Evolutionary conservation across 805 yeast genomes (phyloP), one percentile per base, ranked within the genome.

Genomic region (Kluyveromyces siamensis): DNA sequence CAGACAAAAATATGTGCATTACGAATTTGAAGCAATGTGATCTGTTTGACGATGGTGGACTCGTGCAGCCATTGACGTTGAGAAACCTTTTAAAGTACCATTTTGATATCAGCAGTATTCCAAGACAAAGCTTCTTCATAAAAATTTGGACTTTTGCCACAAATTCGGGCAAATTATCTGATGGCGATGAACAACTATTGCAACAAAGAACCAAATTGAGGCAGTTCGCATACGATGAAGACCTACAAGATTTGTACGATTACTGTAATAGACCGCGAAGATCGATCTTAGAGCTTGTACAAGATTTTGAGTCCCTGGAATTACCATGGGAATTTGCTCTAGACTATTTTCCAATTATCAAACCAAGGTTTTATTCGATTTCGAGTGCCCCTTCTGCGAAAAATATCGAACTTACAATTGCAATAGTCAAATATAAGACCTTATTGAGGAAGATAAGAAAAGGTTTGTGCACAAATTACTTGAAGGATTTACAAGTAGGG

Each of bases 241-340:
- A 86, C 45, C 76, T 84, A 46, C 89, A 91, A 61, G 96, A 87
- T 48, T 66, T 90, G 41, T 91, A 81, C 62, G 83, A 91, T 63
- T 93, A 93, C 65, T 95, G 95, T n/a, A 86, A 88, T 61, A 71
- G 98, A 50, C 97, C 98, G 6, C 74, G 96, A 53, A 67, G 99
- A 55, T 88, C 96, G 45, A 76, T 90, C 4, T 61, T 89, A 19
- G 99, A 93, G 63, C 84, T 86, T 0, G 63, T 93, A 7, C 74
- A 80, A 46, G 99, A 93, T 62, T 93, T 93, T 61, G 80, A 77
- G 52, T 76, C 87, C 6, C 71, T 93, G 40, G 73, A 67, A 44
- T 79, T 93, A 27, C 98, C 99, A 1, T 61, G 86, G 36, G 83
- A 79, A 49, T 83, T 84, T 58, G 56, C 88, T 6, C 71, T 87